Percentiles rank a stretch among this genome's conserved stretches.
Conservation (phyloP, 441 rosid species). For the Croton setiger region DNA sequence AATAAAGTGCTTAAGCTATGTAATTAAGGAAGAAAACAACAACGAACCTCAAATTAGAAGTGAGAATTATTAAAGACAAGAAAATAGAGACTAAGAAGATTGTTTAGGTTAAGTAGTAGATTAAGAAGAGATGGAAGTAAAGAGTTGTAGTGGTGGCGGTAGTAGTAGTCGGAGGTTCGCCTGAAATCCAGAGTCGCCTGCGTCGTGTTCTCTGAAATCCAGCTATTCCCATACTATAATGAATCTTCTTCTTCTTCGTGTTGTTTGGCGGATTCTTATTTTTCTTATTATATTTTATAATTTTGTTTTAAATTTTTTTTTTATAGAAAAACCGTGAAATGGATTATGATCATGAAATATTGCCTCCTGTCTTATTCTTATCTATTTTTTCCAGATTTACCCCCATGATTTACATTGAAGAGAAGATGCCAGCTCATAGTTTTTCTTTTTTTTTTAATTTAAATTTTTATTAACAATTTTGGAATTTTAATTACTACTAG, state of each 20-base stretch:
- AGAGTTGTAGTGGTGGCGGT: not conserved
- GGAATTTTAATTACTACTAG: too few species aligned
- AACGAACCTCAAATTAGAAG: too few species aligned
- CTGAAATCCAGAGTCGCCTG: slow-evolving; percentile 21
- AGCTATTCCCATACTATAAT: slow-evolving; percentile 26
- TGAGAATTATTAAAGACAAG: too few species aligned
- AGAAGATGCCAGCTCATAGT: too few species aligned
- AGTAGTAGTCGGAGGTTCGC: not conserved
- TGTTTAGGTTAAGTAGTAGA: not conserved
- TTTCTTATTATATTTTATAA: too few species aligned
- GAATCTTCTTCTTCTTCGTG: not conserved
- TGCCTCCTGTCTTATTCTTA: not conserved
- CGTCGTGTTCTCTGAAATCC: slow-evolving; percentile 26
- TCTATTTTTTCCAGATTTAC: not conserved
- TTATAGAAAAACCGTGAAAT: not conserved
- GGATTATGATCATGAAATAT: too few species aligned
- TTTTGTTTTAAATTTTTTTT: not conserved
- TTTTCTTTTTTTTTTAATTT: too few species aligned
- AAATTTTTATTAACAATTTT: too few species aligned
- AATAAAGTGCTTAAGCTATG: too few species aligned
- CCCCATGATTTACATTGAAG: too few species aligned
- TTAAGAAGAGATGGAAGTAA: too few species aligned
- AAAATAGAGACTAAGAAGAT: not conserved
- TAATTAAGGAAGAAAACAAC: too few species aligned
- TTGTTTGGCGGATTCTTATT: slow-evolving; percentile 20